phyloP scores from a whole-genome alignment of 805 yeast genomes.

The Saccharomycopsis fodiens region DNA sequence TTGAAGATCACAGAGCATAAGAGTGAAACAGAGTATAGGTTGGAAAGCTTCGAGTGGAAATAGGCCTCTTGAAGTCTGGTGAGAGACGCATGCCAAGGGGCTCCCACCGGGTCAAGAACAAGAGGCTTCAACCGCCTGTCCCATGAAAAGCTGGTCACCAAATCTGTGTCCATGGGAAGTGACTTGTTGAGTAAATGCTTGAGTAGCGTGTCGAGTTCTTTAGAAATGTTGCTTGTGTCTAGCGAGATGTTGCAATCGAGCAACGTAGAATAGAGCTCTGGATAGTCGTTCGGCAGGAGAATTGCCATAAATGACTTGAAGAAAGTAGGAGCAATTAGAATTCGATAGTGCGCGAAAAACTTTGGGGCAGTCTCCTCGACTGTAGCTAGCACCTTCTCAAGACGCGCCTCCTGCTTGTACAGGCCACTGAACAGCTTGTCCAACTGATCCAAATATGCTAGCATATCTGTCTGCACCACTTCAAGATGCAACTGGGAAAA shows the following conservation, averaged over 20 bases:
- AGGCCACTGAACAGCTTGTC: neutral
- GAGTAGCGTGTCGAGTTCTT: slow-evolving; percentile 1
- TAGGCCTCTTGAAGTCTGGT: neutral
- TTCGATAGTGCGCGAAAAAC: neutral
- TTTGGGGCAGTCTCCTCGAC: neutral
- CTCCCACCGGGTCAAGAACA: neutral
- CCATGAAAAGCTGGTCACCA: slow-evolving; percentile 13
- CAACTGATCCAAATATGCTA: neutral
- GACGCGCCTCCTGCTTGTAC: neutral
- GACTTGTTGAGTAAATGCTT: slow-evolving; percentile 7
- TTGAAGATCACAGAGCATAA: slow-evolving; percentile 9
- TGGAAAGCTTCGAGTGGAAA: slow-evolving; percentile 9
- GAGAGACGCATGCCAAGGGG: too few relatives aligned
- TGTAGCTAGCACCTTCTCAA: neutral
- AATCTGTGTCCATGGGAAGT: slow-evolving; percentile 4
- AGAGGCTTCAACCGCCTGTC: neutral
- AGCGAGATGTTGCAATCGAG: slow-evolving; percentile 13
- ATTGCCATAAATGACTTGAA: neutral
- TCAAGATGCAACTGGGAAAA: neutral
- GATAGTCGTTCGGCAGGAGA: neutral
- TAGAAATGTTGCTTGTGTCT: neutral
- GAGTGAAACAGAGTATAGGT: slow-evolving; percentile 9
- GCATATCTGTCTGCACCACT: neutral
- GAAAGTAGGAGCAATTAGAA: neutral
- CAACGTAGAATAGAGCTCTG: neutral